A percentile compares a stretch with the other conserved stretches of the same genome.
These are phyloP conservation scores for Citrus glauca DNA, from an alignment of 345 rosid genomes.

Conservation along the genomic window DNA sequence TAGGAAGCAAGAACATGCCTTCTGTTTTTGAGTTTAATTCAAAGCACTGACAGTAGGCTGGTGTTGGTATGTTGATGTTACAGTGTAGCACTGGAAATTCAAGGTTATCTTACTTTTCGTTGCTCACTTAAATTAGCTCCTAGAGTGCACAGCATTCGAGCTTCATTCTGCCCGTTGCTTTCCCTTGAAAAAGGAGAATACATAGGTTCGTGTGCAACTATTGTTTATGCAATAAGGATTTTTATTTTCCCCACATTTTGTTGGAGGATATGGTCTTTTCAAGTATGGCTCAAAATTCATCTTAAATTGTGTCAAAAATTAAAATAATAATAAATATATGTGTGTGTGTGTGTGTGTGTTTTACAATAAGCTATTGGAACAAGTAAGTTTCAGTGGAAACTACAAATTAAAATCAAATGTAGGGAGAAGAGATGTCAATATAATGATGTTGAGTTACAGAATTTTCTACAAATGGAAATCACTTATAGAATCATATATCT, in stretches of 20 bases:
- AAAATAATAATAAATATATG: too few relatives aligned
- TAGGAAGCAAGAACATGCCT: conserved; percentile 5
- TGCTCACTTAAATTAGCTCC: conserved; percentile 82
- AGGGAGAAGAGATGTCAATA: not conserved
- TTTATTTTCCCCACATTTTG: not conserved
- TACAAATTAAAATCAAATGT: not conserved
- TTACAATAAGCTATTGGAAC: not conserved
- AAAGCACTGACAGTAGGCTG: conserved; percentile 2
- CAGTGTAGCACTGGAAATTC: conserved; percentile 78
- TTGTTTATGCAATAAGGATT: not conserved
- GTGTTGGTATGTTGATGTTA: conserved; percentile 22
- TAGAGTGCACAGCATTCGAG: conserved; percentile 62
- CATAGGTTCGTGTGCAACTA: conserved; percentile 49
- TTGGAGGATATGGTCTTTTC: not conserved
- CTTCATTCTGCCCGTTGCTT: conserved; percentile 87
- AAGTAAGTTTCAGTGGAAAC: not conserved
- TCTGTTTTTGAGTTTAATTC: not conserved
- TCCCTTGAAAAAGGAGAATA: conserved; percentile 92
- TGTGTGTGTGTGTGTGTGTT: not conserved
- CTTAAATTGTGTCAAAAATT: not conserved
- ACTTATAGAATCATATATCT: not conserved
- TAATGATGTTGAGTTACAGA: too few relatives aligned
- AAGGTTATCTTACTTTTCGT: conserved; percentile 83
- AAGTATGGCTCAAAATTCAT: not conserved
- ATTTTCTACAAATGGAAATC: too few relatives aligned